These are phyloP conservation scores for Uromyces viciae-fabae DNA, from an alignment of 1,284 basidiomycete species.

Conservation along the genomic window DNA sequence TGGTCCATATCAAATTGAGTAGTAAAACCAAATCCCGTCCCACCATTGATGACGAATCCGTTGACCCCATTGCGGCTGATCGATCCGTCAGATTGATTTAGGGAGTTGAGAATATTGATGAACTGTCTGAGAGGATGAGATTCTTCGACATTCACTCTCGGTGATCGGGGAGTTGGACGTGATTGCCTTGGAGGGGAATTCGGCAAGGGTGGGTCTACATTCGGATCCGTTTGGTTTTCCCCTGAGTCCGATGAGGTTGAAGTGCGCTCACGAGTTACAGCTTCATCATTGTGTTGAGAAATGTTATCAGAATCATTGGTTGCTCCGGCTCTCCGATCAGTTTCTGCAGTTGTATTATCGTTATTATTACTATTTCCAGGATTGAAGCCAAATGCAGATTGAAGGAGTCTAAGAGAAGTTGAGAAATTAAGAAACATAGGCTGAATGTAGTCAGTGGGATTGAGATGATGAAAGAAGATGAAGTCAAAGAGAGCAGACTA, in stretches of 20 bases:
- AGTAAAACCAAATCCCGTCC: conserved; percentile 18
- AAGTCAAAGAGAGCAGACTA: background rate
- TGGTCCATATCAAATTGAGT: conserved; percentile 12
- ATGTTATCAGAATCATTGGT: background rate
- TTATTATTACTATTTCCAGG: background rate
- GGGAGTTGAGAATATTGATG: conserved; percentile 33
- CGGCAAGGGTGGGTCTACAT: background rate
- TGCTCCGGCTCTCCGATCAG: background rate
- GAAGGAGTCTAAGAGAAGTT: conserved; percentile 14
- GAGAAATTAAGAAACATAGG: background rate
- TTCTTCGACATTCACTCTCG: conserved; percentile 29
- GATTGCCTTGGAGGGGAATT: background rate
- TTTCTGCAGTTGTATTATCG: background rate
- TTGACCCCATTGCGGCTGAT: conserved; percentile 7
- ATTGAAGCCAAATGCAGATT: conserved; percentile 13
- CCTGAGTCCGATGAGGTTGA: background rate
- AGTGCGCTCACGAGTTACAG: background rate
- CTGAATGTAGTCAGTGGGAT: background rate
- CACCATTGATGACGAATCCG: conserved; percentile 30
- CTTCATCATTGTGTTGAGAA: background rate
- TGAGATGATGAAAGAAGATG: background rate
- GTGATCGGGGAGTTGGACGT: conserved; percentile 3
- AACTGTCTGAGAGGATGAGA: conserved; percentile 30
- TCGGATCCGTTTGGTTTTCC: background rate
- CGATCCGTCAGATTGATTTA: background rate